Base-by-base conservation (phyloP, 495 filamentous ascomycete species). In the Xylaria bambusicola region DNA sequence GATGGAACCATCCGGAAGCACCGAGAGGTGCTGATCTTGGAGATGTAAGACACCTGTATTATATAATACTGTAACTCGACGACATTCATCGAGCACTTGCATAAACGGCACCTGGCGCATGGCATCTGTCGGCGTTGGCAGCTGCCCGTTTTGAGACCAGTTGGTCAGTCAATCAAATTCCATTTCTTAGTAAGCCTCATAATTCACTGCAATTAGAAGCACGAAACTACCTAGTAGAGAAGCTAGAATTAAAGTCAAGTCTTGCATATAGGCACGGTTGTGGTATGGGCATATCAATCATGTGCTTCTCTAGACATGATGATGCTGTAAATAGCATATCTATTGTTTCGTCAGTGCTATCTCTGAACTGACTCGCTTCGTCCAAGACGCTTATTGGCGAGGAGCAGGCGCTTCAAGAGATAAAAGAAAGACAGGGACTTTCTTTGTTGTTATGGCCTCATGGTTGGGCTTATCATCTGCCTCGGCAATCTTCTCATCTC, bases 391-490 rank as follows among this genome's bases (percentile, higher is more conserved):
- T 49, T 24, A 44, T 23, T 31, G n/a, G 20, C 20, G n/a, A 33
- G 29, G 53, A 60, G 53, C 53, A 18, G 69, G 69, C 8, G 62
- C 65, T 23, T 70, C 67, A 9, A 72, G 61, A 10, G 65, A 63
- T 13, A 72, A 66, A 12, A 68, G 65, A 46, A 72, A 70, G 21
- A 66, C 65, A 13, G 66, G 54, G 21, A 2, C 50, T 8, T 48
- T 41, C 31, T 54, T 10, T 0, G 27, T 42, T 4, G 49, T 17
- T 18, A 23, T 0, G 4, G 24, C 29, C 15, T 20, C 35, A 23
- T 27, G 45, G 33, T 15, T 31, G 4, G 31, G n/a, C 24, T 46
- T 31, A 29, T 54, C 58, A 10, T 4, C 47, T 24, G 26, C 1
- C 8, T 15, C 6, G 1, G 24, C n/a, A 4, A 12, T n/a, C 18